A percentile compares a stretch with the other conserved stretches of the same genome.
phyloP scores from a whole-genome alignment of 2,329 filamentous ascomycete genomes.

The Penicillium rolfsii region DNA sequence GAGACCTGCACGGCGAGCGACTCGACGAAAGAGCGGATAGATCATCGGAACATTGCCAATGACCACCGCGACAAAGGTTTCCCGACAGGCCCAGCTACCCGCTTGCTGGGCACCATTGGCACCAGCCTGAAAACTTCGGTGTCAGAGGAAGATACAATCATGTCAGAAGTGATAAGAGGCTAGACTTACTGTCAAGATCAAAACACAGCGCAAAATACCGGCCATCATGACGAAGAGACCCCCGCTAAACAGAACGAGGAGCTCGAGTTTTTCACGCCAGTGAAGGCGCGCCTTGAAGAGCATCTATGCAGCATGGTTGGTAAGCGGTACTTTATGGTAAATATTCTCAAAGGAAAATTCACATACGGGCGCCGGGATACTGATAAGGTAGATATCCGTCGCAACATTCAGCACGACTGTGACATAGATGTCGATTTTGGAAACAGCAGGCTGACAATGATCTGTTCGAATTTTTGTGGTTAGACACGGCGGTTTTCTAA shows the following conservation, averaged over 20 bases:
- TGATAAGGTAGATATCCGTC: slow-evolving; percentile 64
- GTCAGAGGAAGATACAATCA: neutral
- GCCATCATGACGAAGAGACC: slow-evolving; percentile 60
- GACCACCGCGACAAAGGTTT: slow-evolving; percentile 51
- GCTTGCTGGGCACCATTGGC: slow-evolving; percentile 46
- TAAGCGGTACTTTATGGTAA: neutral
- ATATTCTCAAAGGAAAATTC: neutral
- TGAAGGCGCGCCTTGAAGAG: slow-evolving; percentile 57
- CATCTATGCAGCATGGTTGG: slow-evolving; percentile 43
- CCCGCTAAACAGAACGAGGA: slow-evolving; percentile 59
- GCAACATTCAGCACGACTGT: slow-evolving; percentile 57
- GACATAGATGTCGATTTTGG: slow-evolving; percentile 56
- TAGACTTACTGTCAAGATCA: slow-evolving; percentile 50
- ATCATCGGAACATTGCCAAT: slow-evolving; percentile 51
- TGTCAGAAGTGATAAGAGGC: neutral
- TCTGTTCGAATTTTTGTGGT: slow-evolving; percentile 34
- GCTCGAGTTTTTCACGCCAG: slow-evolving; percentile 55
- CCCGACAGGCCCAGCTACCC: slow-evolving; percentile 50
- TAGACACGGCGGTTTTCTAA: neutral
- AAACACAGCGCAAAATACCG: slow-evolving; percentile 57
- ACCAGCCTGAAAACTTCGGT: slow-evolving; percentile 30
- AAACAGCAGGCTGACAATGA: slow-evolving; percentile 55
- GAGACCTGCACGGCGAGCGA: slow-evolving; percentile 31
- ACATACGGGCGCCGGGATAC: slow-evolving; percentile 59
- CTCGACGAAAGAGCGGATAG: slow-evolving; percentile 40